Conservation (phyloP, 1,139 yeast genomes). For the Lodderomyces metapsilosis region DNA sequence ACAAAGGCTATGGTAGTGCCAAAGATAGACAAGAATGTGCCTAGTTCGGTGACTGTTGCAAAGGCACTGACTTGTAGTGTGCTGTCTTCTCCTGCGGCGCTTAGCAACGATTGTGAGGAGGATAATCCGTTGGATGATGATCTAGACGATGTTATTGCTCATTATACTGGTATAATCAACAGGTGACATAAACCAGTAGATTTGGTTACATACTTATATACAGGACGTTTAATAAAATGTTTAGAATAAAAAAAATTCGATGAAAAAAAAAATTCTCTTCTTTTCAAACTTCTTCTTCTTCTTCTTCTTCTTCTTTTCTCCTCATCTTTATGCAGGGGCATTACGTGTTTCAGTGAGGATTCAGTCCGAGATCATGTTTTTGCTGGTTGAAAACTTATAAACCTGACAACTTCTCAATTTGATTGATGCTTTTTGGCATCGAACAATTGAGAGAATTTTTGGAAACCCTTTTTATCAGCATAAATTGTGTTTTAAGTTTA, state of each 20-base stretch:
- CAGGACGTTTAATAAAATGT: neutral
- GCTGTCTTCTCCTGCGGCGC: too few relatives aligned
- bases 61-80: too few relatives aligned
- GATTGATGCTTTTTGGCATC: conserved; percentile 42
- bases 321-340: conserved; percentile 99
- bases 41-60: too few relatives aligned
- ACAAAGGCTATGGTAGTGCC: neutral
- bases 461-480: conserved; percentile 46
- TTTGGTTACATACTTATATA: neutral
- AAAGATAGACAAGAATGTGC: neutral
- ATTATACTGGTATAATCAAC: conserved; percentile 1
- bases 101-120: conserved; percentile 12
- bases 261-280: conserved; percentile 3
- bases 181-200: neutral
- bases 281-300: conserved; percentile 4
- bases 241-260: neutral
- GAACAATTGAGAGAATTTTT: conserved; percentile 70
- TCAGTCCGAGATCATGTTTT: conserved; percentile 99
- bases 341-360: conserved; percentile 99
- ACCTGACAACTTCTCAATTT: conserved; percentile 94
- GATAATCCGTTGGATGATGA: conserved; percentile 29
- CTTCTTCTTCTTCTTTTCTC: conserved; percentile 29
- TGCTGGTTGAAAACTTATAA: conserved; percentile 99
- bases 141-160: conserved; percentile 24
- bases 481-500: too few relatives aligned